phyloP scores from a whole-genome alignment of 306 rosid species.

The Leucaena leucocephala region DNA sequence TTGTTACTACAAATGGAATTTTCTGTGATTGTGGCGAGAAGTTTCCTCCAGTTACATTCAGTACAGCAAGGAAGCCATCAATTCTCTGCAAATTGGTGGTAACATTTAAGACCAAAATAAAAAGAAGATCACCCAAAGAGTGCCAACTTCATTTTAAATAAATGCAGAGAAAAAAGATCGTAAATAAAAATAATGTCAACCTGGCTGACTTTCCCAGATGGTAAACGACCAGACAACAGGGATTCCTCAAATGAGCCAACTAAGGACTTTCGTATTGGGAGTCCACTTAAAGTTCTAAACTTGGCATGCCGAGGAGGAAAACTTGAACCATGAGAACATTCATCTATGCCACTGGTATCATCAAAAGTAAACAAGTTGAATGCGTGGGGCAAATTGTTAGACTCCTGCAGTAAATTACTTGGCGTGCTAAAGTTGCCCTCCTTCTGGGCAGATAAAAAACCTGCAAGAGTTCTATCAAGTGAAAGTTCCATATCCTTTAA shows the following conservation, averaged over 20 bases:
- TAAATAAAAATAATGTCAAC: constrained; percentile 43
- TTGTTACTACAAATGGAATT: constrained; percentile 80
- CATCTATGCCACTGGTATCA: constrained; percentile 41
- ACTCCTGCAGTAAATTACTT: constrained; percentile 40
- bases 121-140: constrained; percentile 25
- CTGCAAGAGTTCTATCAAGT: constrained; percentile 44
- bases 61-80: constrained; percentile 84
- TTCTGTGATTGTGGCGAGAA: constrained; percentile 73
- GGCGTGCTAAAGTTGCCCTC: constrained; percentile 28
- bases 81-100: constrained; percentile 56
- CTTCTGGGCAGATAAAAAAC: constrained; percentile 43
- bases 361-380: constrained; percentile 42
- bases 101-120: constrained; percentile 9
- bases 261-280: constrained; percentile 64
- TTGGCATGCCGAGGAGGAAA: constrained; percentile 48
- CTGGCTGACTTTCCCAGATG: constrained; percentile 56
- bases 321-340: constrained; percentile 44
- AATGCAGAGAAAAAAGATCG: constrained; percentile 6
- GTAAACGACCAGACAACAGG: constrained; percentile 72
- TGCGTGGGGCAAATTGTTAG: constrained; percentile 42
- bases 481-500: constrained; percentile 53
- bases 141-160: constrained; percentile 28
- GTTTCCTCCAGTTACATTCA: constrained; percentile 76
- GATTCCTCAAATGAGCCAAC: constrained; percentile 95
- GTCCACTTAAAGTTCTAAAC: constrained; percentile 43